Evolutionary conservation across 495 filamentous ascomycete species (phyloP).

Genomic region (Daldinia grandis): DNA sequence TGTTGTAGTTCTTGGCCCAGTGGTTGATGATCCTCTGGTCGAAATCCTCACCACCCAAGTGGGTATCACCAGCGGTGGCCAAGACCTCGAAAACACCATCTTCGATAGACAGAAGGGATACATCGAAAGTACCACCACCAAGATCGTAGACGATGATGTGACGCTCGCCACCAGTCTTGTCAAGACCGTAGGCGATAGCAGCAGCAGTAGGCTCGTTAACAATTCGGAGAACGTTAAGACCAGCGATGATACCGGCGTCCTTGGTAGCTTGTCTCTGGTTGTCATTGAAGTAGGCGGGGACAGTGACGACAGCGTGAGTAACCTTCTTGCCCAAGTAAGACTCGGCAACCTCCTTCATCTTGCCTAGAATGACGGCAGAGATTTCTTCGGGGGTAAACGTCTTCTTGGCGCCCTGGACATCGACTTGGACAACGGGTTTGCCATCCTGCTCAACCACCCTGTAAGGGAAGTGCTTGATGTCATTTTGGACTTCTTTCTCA

Average conservation of each 20-base stretch:
- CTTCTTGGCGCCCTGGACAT: constrained; percentile 76
- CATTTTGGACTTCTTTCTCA: constrained; percentile 84
- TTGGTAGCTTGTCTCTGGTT: constrained; percentile 98
- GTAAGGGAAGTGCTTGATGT: constrained; percentile 92
- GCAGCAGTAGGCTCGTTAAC: constrained; percentile 95
- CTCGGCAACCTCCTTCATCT: constrained; percentile 99
- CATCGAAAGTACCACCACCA: constrained; percentile 99
- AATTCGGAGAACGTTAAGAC: constrained; percentile 95
- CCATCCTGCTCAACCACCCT: constrained; percentile 82
- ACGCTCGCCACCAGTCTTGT: constrained; percentile 85
- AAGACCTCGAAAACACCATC: constrained; percentile 97
- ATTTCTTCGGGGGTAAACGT: constrained; percentile 87
- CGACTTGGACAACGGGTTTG: constrained; percentile 81
- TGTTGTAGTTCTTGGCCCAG: constrained; percentile 99
- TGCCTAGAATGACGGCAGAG: constrained; percentile 85
- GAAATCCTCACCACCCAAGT: constrained; percentile 99
- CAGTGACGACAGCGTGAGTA: constrained; percentile 95
- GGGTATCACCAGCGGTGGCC: constrained; percentile 98
- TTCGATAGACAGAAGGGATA: constrained; percentile 96
- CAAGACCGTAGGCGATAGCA: constrained; percentile 87
- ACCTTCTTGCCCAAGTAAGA: constrained; percentile 93
- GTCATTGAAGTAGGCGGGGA: constrained; percentile 99
- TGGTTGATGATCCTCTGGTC: constrained; percentile 97
- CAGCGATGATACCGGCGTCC: constrained; percentile 93
- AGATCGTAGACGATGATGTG: constrained; percentile 98